A percentile compares a stretch with the other conserved stretches of the same genome.
Evolutionary conservation across 2,329 filamentous ascomycete genomes (phyloP).

Genomic region (Aspergillus awamori): DNA sequence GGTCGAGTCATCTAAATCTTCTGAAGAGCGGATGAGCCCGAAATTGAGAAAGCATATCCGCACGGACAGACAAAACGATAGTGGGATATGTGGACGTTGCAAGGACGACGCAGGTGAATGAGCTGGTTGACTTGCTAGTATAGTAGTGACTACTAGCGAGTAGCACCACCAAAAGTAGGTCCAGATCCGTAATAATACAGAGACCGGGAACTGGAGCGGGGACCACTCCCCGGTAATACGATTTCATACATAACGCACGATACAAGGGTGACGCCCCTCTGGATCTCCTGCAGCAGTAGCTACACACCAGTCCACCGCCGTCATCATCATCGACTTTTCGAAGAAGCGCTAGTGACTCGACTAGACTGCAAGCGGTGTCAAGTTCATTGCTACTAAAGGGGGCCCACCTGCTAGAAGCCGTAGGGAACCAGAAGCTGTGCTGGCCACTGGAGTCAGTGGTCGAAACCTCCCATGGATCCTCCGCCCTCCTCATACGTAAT

Average conservation of each 20-base stretch:
- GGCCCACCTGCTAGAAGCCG: slow-evolving; percentile 12
- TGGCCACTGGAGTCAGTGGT: not conserved
- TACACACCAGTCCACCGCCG: slow-evolving; percentile 7
- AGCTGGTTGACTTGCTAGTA: not conserved
- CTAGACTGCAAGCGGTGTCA: slow-evolving; percentile 20
- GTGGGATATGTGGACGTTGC: slow-evolving; percentile 11
- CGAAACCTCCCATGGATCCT: slow-evolving; percentile 5
- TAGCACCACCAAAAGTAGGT: not conserved
- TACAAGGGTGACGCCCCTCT: slow-evolving; percentile 12
- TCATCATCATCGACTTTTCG: slow-evolving; percentile 13
- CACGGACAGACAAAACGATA: not conserved
- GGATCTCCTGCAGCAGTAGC: slow-evolving; percentile 12
- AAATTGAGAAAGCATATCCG: not conserved
- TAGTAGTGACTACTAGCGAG: too few relatives aligned
- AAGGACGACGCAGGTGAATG: slow-evolving; percentile 12
- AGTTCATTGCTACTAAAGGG: slow-evolving; percentile 10
- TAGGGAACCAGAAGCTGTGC: slow-evolving; percentile 2
- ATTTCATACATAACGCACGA: not conserved
- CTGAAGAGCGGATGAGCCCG: not conserved
- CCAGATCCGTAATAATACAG: slow-evolving; percentile 1
- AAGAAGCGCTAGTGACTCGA: slow-evolving; percentile 17
- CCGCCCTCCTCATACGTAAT: slow-evolving; percentile 3
- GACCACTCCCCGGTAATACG: slow-evolving; percentile 1
- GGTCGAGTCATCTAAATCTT: not conserved
- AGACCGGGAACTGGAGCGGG: not conserved